Evolutionary conservation across 1,139 yeast genomes (phyloP).

Genomic region (Arxiozyma slooffiae): DNA sequence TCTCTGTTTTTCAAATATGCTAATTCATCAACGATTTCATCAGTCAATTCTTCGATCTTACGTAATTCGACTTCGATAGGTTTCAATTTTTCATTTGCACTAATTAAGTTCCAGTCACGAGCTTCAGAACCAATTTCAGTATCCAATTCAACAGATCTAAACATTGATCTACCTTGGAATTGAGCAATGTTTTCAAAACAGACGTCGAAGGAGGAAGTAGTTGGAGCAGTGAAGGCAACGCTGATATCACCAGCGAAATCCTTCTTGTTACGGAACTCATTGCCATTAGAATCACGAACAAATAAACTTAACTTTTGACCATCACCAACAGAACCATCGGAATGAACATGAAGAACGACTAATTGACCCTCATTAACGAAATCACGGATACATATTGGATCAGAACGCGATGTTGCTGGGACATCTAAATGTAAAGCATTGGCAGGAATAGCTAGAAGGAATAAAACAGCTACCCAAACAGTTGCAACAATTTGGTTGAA

Average conservation of each 20-base stretch:
- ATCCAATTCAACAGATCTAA: slow-evolving; percentile 72
- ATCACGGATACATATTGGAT: slow-evolving; percentile 74
- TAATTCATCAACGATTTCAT: slow-evolving; percentile 67
- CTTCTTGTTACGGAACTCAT: slow-evolving; percentile 57
- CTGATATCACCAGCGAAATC: slow-evolving; percentile 56
- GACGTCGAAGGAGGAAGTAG: slow-evolving; percentile 78
- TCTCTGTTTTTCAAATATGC: slow-evolving; percentile 81
- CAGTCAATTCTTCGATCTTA: slow-evolving; percentile 71
- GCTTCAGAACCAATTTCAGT: slow-evolving; percentile 95
- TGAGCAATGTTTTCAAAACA: slow-evolving; percentile 64
- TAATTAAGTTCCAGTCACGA: slow-evolving; percentile 93
- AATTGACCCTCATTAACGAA: slow-evolving; percentile 75
- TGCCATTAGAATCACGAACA: slow-evolving; percentile 59
- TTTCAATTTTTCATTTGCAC: slow-evolving; percentile 83
- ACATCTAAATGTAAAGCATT: slow-evolving; percentile 30
- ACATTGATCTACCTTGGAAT: slow-evolving; percentile 31
- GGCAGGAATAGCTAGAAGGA: background rate
- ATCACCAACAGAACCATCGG: slow-evolving; percentile 69
- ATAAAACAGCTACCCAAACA: background rate
- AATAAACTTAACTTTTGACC: slow-evolving; percentile 65
- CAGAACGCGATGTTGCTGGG: slow-evolving; percentile 33
- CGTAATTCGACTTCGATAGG: slow-evolving; percentile 87
- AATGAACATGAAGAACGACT: slow-evolving; percentile 70
- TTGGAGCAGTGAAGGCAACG: slow-evolving; percentile 75
- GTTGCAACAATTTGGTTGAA: background rate